A percentile compares a stretch with the other conserved stretches of the same genome.
These are phyloP conservation scores for Mucor piriformis DNA, from an alignment of 371 early-diverging fungal genomes.

Conservation along the genomic window DNA sequence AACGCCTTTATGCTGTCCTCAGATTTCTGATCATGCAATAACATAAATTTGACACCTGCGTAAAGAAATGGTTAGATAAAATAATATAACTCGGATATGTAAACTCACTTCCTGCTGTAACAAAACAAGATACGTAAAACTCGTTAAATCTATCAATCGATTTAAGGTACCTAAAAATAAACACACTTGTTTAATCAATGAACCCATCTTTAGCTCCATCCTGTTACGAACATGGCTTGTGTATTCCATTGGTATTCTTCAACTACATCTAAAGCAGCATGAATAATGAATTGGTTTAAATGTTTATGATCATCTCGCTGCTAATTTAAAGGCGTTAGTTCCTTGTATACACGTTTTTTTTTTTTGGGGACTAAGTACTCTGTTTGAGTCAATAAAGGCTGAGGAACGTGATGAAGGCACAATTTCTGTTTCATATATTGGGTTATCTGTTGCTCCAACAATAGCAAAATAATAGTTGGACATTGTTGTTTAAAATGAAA, in stretches of 20 bases:
- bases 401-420: slow-evolving; percentile 56
- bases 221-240: slow-evolving; percentile 72
- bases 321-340: slow-evolving; percentile 3
- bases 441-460: slow-evolving; percentile 91
- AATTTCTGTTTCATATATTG: slow-evolving; percentile 92
- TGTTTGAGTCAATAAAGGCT: slow-evolving; percentile 33
- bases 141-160: slow-evolving; percentile 95
- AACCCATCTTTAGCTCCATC: too few species aligned
- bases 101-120: slow-evolving; percentile 81
- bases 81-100: not conserved
- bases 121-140: slow-evolving; percentile 88
- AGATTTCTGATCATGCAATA: slow-evolving; percentile 88
- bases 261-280: slow-evolving; percentile 94
- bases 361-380: too few species aligned
- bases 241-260: slow-evolving; percentile 91
- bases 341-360: not conserved
- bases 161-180: slow-evolving; percentile 79
- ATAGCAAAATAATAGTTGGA: slow-evolving; percentile 88
- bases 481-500: slow-evolving; percentile 35
- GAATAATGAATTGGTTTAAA: slow-evolving; percentile 94
- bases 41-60: slow-evolving; percentile 83
- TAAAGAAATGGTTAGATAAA: too few species aligned
- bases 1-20: slow-evolving; percentile 90
- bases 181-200: too few species aligned
- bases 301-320: slow-evolving; percentile 86